Conservation (phyloP, 805 yeast genomes). For the Candida pseudoglaebosa region DNA sequence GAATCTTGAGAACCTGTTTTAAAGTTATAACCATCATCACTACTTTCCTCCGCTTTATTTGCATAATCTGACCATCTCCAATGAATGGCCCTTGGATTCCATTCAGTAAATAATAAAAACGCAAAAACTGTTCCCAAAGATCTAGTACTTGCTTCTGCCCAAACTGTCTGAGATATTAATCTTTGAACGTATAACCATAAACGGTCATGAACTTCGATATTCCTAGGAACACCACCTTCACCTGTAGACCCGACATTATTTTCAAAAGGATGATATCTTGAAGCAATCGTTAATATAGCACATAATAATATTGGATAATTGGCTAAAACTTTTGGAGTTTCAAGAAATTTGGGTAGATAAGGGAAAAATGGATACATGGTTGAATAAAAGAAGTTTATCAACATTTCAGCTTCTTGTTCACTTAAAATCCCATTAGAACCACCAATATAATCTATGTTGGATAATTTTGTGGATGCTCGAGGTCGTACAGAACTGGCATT, state of each 20-base stretch:
- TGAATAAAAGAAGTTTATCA: constrained; percentile 61
- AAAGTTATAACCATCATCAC: constrained; percentile 9
- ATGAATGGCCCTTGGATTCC: constrained; percentile 95
- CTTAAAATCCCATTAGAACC: constrained; percentile 50
- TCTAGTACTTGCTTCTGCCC: constrained; percentile 91
- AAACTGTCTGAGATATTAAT: constrained; percentile 77
- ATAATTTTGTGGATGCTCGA: constrained; percentile 42
- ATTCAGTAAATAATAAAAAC: constrained; percentile 80
- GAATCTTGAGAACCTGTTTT: constrained; percentile 5
- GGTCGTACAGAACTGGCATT: constrained; percentile 43
- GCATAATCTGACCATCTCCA: constrained; percentile 86
- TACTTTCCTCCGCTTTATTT: constrained; percentile 48
- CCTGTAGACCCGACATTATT: constrained; percentile 25
- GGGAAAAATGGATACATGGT: constrained; percentile 91
- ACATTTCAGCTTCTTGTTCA: constrained; percentile 54
- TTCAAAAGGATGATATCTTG: constrained; percentile 67
- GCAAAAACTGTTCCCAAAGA: constrained; percentile 85
- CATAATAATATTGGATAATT: constrained; percentile 79
- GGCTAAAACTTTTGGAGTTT: constrained; percentile 59
- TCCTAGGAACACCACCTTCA: constrained; percentile 33
- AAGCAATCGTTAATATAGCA: constrained; percentile 73
- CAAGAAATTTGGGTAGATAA: constrained; percentile 71
- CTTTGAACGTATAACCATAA: constrained; percentile 83
- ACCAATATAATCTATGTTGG: constrained; percentile 66
- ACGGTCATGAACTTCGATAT: constrained; percentile 68